These are phyloP conservation scores for Combretum micranthum DNA, from an alignment of 345 rosid genomes.

Conservation along the genomic window DNA sequence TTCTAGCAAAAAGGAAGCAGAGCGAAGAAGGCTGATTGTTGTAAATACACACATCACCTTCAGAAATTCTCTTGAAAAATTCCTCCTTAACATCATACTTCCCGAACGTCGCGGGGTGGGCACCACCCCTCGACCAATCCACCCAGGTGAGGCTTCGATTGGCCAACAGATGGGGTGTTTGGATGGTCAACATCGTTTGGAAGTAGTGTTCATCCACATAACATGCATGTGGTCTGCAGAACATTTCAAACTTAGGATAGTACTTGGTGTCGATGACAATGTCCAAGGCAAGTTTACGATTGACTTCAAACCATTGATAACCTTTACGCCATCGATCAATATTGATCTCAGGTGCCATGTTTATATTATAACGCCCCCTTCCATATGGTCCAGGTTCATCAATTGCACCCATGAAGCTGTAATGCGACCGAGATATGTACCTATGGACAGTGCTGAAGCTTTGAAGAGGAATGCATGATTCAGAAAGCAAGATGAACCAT, in stretches of 20 bases:
- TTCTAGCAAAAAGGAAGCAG: conserved; percentile 39
- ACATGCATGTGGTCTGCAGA: conserved; percentile 32
- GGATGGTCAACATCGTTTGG: conserved; percentile 33
- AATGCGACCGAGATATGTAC: conserved; percentile 27
- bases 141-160: conserved; percentile 35
- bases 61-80: conserved; percentile 26
- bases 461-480: conserved; percentile 38
- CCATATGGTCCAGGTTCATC: conserved; percentile 33
- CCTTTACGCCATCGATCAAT: conserved; percentile 42
- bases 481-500: conserved; percentile 37
- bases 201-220: conserved; percentile 44
- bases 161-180: conserved; percentile 26
- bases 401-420: conserved; percentile 34
- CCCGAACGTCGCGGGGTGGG: conserved; percentile 42
- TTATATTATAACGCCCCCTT: conserved; percentile 29
- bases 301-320: conserved; percentile 39
- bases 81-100: conserved; percentile 20
- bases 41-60: conserved; percentile 24
- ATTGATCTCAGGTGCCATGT: conserved; percentile 35
- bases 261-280: conserved; percentile 21
- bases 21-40: conserved; percentile 24
- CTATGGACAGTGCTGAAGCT: conserved; percentile 27
- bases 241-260: conserved; percentile 32
- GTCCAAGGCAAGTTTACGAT: conserved; percentile 22
- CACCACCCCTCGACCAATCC: conserved; percentile 45